Evolutionary conservation across 345 rosid genomes (phyloP).

Genomic region (Carallia brachiata): DNA sequence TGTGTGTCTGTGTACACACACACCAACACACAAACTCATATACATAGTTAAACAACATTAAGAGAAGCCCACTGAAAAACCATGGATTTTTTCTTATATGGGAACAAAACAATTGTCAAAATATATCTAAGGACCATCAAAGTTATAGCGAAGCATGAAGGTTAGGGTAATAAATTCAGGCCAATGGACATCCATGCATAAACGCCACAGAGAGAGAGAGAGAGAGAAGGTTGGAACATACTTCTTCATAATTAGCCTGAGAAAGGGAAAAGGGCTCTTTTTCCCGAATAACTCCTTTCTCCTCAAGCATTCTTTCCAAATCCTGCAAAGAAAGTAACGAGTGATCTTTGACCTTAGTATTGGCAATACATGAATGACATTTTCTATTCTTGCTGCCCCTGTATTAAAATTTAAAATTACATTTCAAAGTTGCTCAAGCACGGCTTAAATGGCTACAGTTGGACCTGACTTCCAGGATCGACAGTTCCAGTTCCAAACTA

Average conservation of each 20-base stretch:
- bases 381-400: not conserved
- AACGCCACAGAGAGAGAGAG: too few relatives aligned
- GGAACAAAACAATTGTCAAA: too few relatives aligned
- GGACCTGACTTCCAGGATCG: too few relatives aligned
- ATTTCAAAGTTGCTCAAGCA: not conserved
- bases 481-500: too few relatives aligned
- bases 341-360: not conserved
- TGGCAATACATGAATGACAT: not conserved
- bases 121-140: too few relatives aligned
- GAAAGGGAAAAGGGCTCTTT: constrained; percentile 79
- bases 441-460: too few relatives aligned
- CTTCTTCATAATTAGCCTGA: constrained; percentile 49
- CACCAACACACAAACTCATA: too few relatives aligned
- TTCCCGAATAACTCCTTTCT: constrained; percentile 60
- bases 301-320: constrained; percentile 63
- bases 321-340: constrained; percentile 42
- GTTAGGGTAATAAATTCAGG: not conserved
- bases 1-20: too few relatives aligned
- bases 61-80: too few relatives aligned
- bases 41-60: too few relatives aligned
- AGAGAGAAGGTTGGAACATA: constrained; percentile 11
- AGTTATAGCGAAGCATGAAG: not conserved
- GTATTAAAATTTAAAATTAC: constrained; percentile 1
- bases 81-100: too few relatives aligned
- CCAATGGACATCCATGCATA: too few relatives aligned